Conservation (phyloP, 495 filamentous ascomycete species). For the Penicillium angulare region DNA sequence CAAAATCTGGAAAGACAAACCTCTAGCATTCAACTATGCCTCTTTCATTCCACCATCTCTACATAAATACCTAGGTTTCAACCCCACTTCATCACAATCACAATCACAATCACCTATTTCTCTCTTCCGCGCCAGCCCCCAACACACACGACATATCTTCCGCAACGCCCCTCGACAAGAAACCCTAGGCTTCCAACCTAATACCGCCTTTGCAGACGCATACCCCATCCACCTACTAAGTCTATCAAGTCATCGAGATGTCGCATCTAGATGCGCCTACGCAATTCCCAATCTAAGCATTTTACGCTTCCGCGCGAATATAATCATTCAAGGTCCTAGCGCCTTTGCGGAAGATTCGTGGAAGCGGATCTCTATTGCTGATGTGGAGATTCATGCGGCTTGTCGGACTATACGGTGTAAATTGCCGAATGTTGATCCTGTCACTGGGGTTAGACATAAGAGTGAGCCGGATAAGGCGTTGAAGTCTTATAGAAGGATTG, state of each 20-base stretch:
- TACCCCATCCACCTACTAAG: constrained; percentile 85
- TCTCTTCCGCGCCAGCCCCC: constrained; percentile 69
- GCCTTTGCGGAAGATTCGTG: constrained; percentile 75
- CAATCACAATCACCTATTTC: constrained; percentile 50
- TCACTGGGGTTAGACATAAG: constrained; percentile 66
- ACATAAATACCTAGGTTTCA: constrained; percentile 47
- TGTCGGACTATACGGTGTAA: constrained; percentile 77
- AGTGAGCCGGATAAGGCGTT: constrained; percentile 74
- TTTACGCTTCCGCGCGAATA: constrained; percentile 78
- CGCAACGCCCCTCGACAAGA: constrained; percentile 71
- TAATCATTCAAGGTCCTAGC: constrained; percentile 65
- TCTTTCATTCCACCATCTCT: constrained; percentile 55
- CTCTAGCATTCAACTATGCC: constrained; percentile 47
- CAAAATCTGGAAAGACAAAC: constrained; percentile 75
- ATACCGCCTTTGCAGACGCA: constrained; percentile 81
- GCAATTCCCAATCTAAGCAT: constrained; percentile 64
- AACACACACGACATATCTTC: constrained; percentile 63
- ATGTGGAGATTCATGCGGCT: constrained; percentile 52
- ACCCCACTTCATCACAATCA: no score
- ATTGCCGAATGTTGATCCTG: constrained; percentile 79
- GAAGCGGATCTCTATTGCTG: constrained; percentile 63
- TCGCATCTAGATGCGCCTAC: constrained; percentile 47
- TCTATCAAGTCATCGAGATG: constrained; percentile 67
- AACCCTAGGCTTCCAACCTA: constrained; percentile 70
- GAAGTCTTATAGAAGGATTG: constrained; percentile 67